Base-by-base conservation (phyloP, 805 yeast genomes). In the Monosporozyma yasuniensis region DNA sequence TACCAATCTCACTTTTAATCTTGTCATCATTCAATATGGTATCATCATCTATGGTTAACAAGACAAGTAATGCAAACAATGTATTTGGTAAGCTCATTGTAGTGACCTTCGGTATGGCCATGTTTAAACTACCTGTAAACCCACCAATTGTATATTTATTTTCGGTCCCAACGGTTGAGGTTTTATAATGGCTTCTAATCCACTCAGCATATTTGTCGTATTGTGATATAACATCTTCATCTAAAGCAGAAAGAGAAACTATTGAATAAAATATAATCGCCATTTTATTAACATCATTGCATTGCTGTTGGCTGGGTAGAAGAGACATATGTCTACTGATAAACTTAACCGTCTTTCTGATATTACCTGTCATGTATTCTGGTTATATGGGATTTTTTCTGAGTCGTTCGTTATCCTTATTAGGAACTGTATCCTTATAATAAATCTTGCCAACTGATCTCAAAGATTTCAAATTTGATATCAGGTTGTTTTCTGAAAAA, bases 31-130 rank as follows among this genome's bases (percentile, higher is more conserved):
- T 27, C 55, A 69, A 55, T 30, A 71, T 68, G 47, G 72, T 73
- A 46, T 73, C 77, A 30, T 71, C 70, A 12, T 85, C 66, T n/a
- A 78, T 68, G 1, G 79, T 61, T 37, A 85, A 68, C 10, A 75
- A 70, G 34, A 79, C 75, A 32, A 89, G 64, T 22, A 66, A 47
- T 1, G 87, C 90, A 67, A 89, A 85, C 55, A 81, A 80, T 0
- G 96, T 89, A 5, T 89, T 79, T 0, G 91, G 78, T 6, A 87
- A 64, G 54, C 80, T 83, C 1, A 90, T 78, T 1, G 80, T 56
- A 8, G 53, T 50, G 2, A 48, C 47, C 14, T 48, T 50, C 2
- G 58, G 50, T 23, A 56, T 46, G 32, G 51, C 47, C 49, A 55
- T 43, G 12, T 52, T 49, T 7, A 50, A 25, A 23, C 63, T 55